Conservation (phyloP, 108 stramenopile genomes). For the Discostella stelligeroides region DNA sequence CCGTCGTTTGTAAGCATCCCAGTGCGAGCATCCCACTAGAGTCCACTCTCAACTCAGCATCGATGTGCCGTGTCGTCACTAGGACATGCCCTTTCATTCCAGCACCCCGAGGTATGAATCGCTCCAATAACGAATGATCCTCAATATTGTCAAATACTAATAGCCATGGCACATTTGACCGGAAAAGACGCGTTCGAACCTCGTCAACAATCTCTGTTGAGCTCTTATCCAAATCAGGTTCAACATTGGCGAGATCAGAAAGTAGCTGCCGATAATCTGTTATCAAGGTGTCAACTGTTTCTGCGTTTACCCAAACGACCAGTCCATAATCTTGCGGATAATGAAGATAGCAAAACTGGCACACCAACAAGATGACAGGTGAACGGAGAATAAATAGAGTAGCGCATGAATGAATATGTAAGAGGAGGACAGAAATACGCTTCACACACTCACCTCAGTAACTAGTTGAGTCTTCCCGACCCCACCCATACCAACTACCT, state of each 20-base stretch:
- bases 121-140: conserved; percentile 45
- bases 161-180: conserved; percentile 62
- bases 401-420: conserved; percentile 25
- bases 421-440: neutral
- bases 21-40: conserved; percentile 35
- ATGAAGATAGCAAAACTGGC: conserved; percentile 64
- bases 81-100: conserved; percentile 57
- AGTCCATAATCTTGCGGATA: conserved; percentile 64
- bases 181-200: conserved; percentile 66
- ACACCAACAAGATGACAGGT: too few species aligned
- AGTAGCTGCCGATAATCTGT: conserved; percentile 60
- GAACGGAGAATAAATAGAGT: neutral
- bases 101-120: conserved; percentile 61
- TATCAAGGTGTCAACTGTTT: conserved; percentile 56
- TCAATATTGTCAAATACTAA: conserved; percentile 78
- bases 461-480: conserved; percentile 49
- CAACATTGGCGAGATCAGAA: conserved; percentile 56
- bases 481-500: conserved; percentile 66
- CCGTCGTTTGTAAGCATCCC: conserved; percentile 58
- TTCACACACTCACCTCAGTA: conserved; percentile 1
- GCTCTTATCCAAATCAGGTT: conserved; percentile 41
- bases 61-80: conserved; percentile 62
- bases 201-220: conserved; percentile 62
- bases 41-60: conserved; percentile 22
- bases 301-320: conserved; percentile 70